These are phyloP conservation scores for Immersiella caudata DNA, from an alignment of 495 filamentous ascomycete species.

Conservation along the genomic window DNA sequence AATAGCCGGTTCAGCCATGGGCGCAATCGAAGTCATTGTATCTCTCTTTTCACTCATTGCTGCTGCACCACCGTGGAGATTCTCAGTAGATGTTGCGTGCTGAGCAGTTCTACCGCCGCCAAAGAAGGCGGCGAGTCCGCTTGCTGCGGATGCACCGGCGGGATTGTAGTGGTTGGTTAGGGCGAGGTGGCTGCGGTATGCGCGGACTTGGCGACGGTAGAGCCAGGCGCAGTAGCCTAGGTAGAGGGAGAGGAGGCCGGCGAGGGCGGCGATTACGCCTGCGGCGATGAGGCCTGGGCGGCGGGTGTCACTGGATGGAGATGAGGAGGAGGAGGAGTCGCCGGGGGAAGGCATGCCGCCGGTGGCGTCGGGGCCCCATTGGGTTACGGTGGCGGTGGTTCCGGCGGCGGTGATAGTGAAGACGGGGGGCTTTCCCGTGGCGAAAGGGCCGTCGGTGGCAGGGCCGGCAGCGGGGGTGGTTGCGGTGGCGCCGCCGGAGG, in stretches of 20 bases:
- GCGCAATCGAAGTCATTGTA: neutral
- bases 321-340: conserved; percentile 10
- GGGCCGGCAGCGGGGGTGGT: conserved; percentile 63
- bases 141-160: conserved; percentile 15
- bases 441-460: conserved; percentile 67
- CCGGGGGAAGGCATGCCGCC: conserved; percentile 8
- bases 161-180: conserved; percentile 50
- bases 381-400: conserved; percentile 57
- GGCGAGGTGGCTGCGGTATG: conserved; percentile 65
- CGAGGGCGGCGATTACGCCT: conserved; percentile 62
- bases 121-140: conserved; percentile 28
- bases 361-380: conserved; percentile 38
- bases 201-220: conserved; percentile 63
- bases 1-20: neutral
- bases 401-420: conserved; percentile 66
- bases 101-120: conserved; percentile 16
- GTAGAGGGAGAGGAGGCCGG: conserved; percentile 60
- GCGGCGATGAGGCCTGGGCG: conserved; percentile 64
- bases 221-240: conserved; percentile 74
- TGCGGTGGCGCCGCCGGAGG: conserved; percentile 64
- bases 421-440: conserved; percentile 64
- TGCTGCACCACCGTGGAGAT: conserved; percentile 1
- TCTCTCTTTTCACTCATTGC: conserved; percentile 22
- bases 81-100: neutral
- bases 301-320: conserved; percentile 34